Base-by-base conservation (phyloP, 345 rosid genomes). In the Barbarea vulgaris region DNA sequence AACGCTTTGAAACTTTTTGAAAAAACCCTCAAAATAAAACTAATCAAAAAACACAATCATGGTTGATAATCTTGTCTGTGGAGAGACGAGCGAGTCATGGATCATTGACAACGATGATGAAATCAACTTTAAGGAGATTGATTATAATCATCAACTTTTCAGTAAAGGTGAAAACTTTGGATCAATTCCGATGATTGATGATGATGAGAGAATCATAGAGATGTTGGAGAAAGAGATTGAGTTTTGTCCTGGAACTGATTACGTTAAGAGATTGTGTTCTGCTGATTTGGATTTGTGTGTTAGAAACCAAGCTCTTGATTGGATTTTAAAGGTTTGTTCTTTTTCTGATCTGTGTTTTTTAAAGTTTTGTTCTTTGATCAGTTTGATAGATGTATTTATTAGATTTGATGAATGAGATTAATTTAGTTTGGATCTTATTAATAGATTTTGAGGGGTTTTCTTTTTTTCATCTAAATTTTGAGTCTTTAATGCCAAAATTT, bases 311-410 rank as follows among this genome's bases (percentile, higher is more conserved):
- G 88, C 87, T 86, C 73, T 88, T 44, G 85, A 86, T 72, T 90
- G 91, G 96, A 86, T 90, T 79, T 42, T 56, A 18, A 88, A 88
- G 93, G 96, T 86, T 77, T 71, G 54, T 78, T 75, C 22, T 12
- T 64, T 47, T 24, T 11, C 21, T 65, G 74, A 55, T 69, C 56
- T 61, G 41, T 64, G 6, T 57, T 9, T 2, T 55, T 30, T 28
- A n/a, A n/a, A n/a, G n/a, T n/a, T n/a, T n/a, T n/a, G n/a, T 46
- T 66, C 41, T 56, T 25, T 66, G 58, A 74, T 65, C 78, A 54
- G 56, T 55, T 22, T 65, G 31, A 66, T 65, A 74, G 47, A 30
- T 56, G 61, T 56, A 56, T 56, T 31, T 9, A 62, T 41, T 62
- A 62, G 33, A 57, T 57, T 57, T 31, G 24, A 56, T 30, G 61